These are phyloP conservation scores for Candida sp. DNA, from an alignment of 1,139 yeast species.

Conservation along the genomic window DNA sequence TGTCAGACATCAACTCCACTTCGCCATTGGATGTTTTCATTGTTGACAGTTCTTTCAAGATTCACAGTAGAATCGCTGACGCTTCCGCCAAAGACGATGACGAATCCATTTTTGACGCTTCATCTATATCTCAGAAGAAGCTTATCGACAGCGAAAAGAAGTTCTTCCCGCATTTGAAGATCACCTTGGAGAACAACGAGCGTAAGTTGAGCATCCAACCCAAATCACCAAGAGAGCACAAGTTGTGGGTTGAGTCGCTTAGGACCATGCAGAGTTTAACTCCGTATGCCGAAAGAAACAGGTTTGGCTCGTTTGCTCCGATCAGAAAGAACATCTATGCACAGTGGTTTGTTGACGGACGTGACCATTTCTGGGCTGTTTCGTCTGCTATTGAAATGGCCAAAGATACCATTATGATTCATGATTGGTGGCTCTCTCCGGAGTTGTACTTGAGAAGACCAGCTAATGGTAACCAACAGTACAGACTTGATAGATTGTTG, in stretches of 20 bases:
- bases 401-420: conserved; percentile 90
- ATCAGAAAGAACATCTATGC: conserved; percentile 84
- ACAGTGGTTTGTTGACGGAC: conserved; percentile 96
- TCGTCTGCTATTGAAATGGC: conserved; percentile 95
- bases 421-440: conserved; percentile 99
- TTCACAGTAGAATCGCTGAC: conserved; percentile 25
- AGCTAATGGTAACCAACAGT: conserved; percentile 93
- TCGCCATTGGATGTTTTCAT: conserved; percentile 90
- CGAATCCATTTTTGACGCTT: conserved; percentile 53
- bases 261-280: conserved; percentile 69
- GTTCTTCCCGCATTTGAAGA: conserved; percentile 50
- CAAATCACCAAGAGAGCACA: conserved; percentile 70
- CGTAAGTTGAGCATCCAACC: conserved; percentile 79
- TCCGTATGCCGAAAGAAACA: conserved; percentile 71
- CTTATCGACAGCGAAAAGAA: conserved; percentile 26
- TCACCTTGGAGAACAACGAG: conserved; percentile 81
- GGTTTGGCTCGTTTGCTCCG: conserved; percentile 95
- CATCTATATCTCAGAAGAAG: conserved; percentile 31
- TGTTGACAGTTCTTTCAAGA: conserved; percentile 72
- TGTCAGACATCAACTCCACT: conserved; percentile 84
- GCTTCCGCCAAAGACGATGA: conserved; percentile 43
- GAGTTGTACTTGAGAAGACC: conserved; percentile 94
- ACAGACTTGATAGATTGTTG: conserved; percentile 88
- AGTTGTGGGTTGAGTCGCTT: conserved; percentile 79
- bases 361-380: conserved; percentile 97